These are phyloP conservation scores for Fonsecaea pedrosoi DNA, from an alignment of 2,329 filamentous ascomycete species.

Conservation along the genomic window DNA sequence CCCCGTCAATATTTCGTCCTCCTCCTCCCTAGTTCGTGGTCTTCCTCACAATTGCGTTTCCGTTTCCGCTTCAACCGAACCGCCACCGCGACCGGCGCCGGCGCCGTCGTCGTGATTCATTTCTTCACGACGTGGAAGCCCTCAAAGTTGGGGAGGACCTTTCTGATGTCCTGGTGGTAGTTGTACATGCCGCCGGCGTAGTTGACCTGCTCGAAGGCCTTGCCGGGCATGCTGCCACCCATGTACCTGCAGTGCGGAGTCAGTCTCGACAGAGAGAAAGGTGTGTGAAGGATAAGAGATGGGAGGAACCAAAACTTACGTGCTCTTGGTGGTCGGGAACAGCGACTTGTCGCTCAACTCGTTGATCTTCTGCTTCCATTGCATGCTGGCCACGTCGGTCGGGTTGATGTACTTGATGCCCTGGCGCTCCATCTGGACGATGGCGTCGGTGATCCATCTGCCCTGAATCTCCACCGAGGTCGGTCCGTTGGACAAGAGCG, in stretches of 20 bases:
- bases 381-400: conserved; percentile 52
- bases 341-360: conserved; percentile 51
- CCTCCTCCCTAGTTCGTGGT: too few relatives aligned
- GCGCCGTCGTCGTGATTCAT: not conserved
- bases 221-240: conserved; percentile 63
- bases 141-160: conserved; percentile 33
- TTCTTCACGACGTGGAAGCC: conserved; percentile 38
- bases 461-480: conserved; percentile 63
- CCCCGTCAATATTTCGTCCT: too few relatives aligned
- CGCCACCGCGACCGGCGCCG: too few relatives aligned
- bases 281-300: too few relatives aligned
- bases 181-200: conserved; percentile 47
- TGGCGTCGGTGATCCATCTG: conserved; percentile 58
- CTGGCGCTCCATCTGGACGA: conserved; percentile 59
- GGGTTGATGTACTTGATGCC: conserved; percentile 61
- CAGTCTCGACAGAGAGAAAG: not conserved
- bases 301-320: conserved; percentile 8
- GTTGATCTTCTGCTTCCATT: conserved; percentile 60
- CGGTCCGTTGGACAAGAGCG: conserved; percentile 64
- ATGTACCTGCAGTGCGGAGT: conserved; percentile 46
- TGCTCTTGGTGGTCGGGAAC: conserved; percentile 53
- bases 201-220: conserved; percentile 59
- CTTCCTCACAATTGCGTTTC: too few relatives aligned
- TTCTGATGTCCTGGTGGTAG: conserved; percentile 38
- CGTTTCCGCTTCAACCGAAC: too few relatives aligned